These are phyloP conservation scores for Blakeslea trispora DNA, from an alignment of 371 early-diverging fungal species.

Conservation along the genomic window DNA sequence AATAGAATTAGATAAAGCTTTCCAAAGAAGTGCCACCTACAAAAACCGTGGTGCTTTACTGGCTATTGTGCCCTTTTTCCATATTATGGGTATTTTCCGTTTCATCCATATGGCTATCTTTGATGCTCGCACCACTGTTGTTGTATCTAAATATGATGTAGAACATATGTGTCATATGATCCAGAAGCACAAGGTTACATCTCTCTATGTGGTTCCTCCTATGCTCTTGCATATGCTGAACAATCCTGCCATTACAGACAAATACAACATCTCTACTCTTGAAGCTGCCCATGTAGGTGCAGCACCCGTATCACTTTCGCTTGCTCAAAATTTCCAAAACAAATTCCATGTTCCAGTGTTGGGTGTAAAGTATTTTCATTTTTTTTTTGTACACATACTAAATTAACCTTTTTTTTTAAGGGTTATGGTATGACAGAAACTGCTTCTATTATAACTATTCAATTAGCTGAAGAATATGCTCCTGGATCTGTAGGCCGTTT, in stretches of 20 bases:
- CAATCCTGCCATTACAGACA: conserved; percentile 48
- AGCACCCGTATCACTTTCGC: conserved; percentile 56
- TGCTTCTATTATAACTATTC: conserved; percentile 30
- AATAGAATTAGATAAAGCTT: conserved; percentile 7
- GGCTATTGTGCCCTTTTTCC: conserved; percentile 82
- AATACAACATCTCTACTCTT: conserved; percentile 63
- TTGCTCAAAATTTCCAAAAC: conserved; percentile 1
- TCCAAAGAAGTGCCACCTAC: background rate
- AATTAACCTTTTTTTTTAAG: too few species aligned
- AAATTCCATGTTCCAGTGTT: conserved; percentile 11
- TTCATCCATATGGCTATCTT: conserved; percentile 11
- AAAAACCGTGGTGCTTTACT: conserved; percentile 38
- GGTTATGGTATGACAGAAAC: conserved; percentile 68
- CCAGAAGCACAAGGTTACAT: conserved; percentile 58
- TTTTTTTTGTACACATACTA: too few species aligned
- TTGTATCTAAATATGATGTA: conserved; percentile 38
- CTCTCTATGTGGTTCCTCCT: conserved; percentile 68
- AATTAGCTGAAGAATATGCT: conserved; percentile 60
- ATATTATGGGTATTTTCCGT: conserved; percentile 67
- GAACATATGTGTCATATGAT: conserved; percentile 52
- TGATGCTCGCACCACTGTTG: conserved; percentile 6
- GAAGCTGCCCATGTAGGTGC: conserved; percentile 64
- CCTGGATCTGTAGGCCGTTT: conserved; percentile 57
- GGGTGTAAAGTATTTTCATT: too few species aligned
- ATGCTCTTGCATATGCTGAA: conserved; percentile 51